Evolutionary conservation across 1,139 yeast genomes (phyloP), one percentile per base, ranked within the genome.

Genomic region (Nakaseomyces bracarensis): DNA sequence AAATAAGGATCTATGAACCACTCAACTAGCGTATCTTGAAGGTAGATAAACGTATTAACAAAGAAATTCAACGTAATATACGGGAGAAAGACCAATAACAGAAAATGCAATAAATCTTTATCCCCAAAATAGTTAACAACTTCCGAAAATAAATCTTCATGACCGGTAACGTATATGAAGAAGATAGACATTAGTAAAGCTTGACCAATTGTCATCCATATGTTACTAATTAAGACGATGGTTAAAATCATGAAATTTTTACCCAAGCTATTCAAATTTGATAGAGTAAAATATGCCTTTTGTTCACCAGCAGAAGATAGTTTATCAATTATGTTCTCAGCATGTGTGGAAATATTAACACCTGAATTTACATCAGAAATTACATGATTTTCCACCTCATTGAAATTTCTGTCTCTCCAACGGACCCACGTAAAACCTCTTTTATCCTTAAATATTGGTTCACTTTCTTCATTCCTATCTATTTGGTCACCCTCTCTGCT

Each of bases 81-180:
- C 15, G 64, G 61, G 7, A 52, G 16, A 15, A 59, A 47, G 1
- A 57, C 47, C 11, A 44, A 34, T 4, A 55, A 22, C 8, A 55
- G 36, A 45, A 56, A 60, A 35, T 44, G 39, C 3, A 41, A 19
- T 28, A 58, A 47, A 3, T 52, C 41, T 38, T 48, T 52, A 13
- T 47, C 42, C 1, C 66, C 66, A 45, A 60, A 61, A 44, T 55
- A 60, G 22, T 50, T 53, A 3, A 59, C 63, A 6, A 52, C 43
- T 4, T 46, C 44, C 1, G 64, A 50, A 42, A 61, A 61, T 27
- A 57, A 43, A 6, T 43, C 41, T 27, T 53, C 54, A 41, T 60
- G 61, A 5, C 54, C 57, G 9, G 59, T 57, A 8, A 59, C 61
- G 46, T 55, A 61, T 25, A 58, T 59, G 52, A 61, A 60, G 44